Base-by-base conservation (phyloP, 2,329 filamentous ascomycete genomes). In the Huntiella abstrusa region DNA sequence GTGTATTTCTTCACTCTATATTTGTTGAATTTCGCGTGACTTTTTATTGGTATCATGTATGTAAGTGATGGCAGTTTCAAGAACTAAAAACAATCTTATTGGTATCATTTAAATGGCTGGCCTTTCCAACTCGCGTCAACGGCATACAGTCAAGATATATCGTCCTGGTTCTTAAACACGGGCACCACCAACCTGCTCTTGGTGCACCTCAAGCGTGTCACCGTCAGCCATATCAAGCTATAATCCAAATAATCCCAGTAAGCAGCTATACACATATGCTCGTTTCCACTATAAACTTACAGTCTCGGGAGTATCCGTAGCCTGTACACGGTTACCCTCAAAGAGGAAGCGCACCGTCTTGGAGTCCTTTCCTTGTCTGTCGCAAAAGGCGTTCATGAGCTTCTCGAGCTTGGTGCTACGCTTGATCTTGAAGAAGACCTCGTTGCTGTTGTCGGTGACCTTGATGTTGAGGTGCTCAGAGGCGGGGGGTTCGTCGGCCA, bases 391-490 rank as follows among this genome's bases (percentile, higher is more conserved):
- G 51, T 85, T 81, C 91, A 98, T 98, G 47, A 98, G 71, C 70
- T 98, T 98, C 67, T 94, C 91, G 1, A 98, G 75, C 61, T 86
- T 83, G 1, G 91, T 98, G 16, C 81, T 86, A 34, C 87, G 77
- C 79, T 98, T 98, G 68, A 98, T 98, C 71, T 98, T 98, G 71
- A 98, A 98, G 64, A 96, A 98, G 56, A 98, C 88, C 61, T 98
- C 91, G 62, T 98, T 98, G 68, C 95, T 95, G 68, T 93, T 95
- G 57, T 98, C 91, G 0, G 91, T 96, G 11, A 98, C 91, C 63
- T 98, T 98, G 67, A 98, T 96, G 67, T 98, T 98, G 4, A 98
- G 70, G 63, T 98, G 91, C 65, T 96, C 88, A 28, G 68, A 68
- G 47, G 68, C 65, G 45, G 64, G 58, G n/a, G 13, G n/a, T 28